Evolutionary conservation across 805 yeast species (phyloP).

Genomic region (Ogataea populi-albae): DNA sequence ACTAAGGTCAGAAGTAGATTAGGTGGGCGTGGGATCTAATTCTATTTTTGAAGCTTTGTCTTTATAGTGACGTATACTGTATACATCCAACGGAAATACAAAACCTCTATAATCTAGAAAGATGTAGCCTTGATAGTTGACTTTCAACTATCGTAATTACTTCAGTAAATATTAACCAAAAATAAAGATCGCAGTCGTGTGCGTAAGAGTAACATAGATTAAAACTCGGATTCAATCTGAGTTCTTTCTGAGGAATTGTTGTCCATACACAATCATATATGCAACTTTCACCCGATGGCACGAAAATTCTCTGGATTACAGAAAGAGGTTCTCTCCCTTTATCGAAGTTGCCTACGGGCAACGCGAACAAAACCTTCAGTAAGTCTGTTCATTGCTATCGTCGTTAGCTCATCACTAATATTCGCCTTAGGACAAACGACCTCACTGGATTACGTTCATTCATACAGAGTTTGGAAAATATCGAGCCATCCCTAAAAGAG

Average conservation of each 20-base stretch:
- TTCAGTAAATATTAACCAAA: too few relatives aligned
- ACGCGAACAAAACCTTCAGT: constrained; percentile 45
- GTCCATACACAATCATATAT: too few relatives aligned
- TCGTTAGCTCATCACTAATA: background rate
- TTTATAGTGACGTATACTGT: constrained; percentile 9
- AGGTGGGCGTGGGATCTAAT: constrained; percentile 8
- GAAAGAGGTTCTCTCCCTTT: constrained; percentile 48
- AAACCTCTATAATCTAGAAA: constrained; percentile 4
- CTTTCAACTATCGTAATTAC: too few relatives aligned
- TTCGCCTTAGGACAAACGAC: constrained; percentile 26
- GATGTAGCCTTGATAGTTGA: too few relatives aligned
- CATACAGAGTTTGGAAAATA: constrained; percentile 61
- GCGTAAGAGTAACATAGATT: too few relatives aligned
- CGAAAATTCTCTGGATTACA: constrained; percentile 44
- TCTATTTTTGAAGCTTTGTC: constrained; percentile 7
- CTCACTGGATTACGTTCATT: constrained; percentile 32
- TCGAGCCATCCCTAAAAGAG: constrained; percentile 61
- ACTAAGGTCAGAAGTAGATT: constrained; percentile 46
- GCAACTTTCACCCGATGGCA: constrained; percentile 19
- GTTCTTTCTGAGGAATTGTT: too few relatives aligned
- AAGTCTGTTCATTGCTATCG: constrained; percentile 11
- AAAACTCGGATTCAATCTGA: too few relatives aligned
- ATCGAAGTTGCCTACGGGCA: constrained; percentile 46
- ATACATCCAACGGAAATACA: constrained; percentile 10
- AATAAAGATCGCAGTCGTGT: too few relatives aligned